A percentile compares a stretch with the other conserved stretches of the same genome.
Conservation (phyloP, 176 grass and related monocot genomes). For the Leersia perrieri region DNA sequence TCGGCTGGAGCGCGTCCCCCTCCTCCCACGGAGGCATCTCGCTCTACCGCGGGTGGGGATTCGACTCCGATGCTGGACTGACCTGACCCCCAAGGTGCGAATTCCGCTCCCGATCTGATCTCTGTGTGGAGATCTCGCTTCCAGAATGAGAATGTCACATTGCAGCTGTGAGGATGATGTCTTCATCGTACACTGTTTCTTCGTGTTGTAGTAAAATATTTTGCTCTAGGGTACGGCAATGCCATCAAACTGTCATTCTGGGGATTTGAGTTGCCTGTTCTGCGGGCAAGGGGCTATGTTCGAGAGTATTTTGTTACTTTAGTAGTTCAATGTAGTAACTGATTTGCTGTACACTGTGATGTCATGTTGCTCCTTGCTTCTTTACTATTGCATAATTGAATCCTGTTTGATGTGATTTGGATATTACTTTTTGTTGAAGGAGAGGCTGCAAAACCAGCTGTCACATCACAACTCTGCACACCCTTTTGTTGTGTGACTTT, state of each 20-base stretch:
- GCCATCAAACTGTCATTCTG: neutral
- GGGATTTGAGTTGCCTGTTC: neutral
- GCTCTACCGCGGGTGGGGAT: conserved; percentile 77
- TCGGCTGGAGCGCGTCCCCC: conserved; percentile 65
- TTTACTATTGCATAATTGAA: neutral
- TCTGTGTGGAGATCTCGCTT: conserved; percentile 3
- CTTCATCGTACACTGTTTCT: neutral
- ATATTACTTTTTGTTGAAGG: conserved; percentile 89
- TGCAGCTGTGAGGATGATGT: neutral
- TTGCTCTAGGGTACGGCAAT: neutral
- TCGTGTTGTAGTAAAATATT: neutral
- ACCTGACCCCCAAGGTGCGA: conserved; percentile 75
- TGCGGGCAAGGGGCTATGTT: neutral
- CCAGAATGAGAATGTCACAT: neutral
- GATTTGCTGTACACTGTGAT: neutral
- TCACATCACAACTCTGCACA: conserved; percentile 38
- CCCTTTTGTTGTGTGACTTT: neutral
- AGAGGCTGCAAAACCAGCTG: conserved; percentile 83
- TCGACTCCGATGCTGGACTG: conserved; percentile 60
- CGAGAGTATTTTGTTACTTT: too few relatives aligned
- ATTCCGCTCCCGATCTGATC: conserved; percentile 14
- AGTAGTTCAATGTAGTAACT: neutral
- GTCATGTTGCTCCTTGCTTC: neutral
- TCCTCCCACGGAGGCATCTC: conserved; percentile 67
- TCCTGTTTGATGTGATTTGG: neutral